Conservation (phyloP, 805 yeast species). For the Huiozyma sinensis region DNA sequence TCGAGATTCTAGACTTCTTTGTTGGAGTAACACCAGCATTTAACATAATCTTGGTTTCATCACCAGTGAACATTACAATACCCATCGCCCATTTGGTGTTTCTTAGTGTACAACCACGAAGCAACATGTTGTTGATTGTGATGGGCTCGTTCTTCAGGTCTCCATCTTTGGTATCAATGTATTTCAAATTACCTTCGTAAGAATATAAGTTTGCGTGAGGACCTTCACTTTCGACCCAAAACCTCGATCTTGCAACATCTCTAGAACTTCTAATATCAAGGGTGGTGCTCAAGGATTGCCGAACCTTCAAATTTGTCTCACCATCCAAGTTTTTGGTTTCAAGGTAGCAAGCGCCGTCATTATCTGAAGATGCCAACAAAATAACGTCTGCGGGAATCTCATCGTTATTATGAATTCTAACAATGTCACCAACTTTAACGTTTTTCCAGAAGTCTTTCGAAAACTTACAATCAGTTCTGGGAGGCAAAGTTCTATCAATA, state of each 20-base stretch:
- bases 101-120: conserved; percentile 70
- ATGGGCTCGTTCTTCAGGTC: conserved; percentile 44
- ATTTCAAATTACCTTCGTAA: conserved; percentile 61
- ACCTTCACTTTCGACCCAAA: conserved; percentile 73
- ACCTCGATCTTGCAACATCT: conserved; percentile 41
- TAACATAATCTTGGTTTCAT: conserved; percentile 70
- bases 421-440: conserved; percentile 61
- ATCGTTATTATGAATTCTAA: conserved; percentile 61
- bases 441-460: conserved; percentile 47
- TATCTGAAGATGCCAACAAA: conserved; percentile 53
- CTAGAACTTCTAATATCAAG: conserved; percentile 37
- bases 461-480: conserved; percentile 27
- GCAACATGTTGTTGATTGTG: conserved; percentile 54
- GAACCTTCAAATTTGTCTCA: conserved; percentile 66
- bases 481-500: conserved; percentile 45
- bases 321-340: conserved; percentile 82
- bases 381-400: conserved; percentile 72
- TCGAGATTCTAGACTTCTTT: conserved; percentile 60
- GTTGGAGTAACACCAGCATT: conserved; percentile 75
- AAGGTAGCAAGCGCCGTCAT: conserved; percentile 60
- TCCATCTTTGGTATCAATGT: conserved; percentile 29
- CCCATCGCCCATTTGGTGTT: conserved; percentile 81
- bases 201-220: conserved; percentile 71
- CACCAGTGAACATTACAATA: conserved; percentile 64
- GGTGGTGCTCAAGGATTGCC: conserved; percentile 59